These are phyloP conservation scores for Dryadomyces quercivorus DNA, from an alignment of 2,329 filamentous ascomycete genomes.

Conservation along the genomic window DNA sequence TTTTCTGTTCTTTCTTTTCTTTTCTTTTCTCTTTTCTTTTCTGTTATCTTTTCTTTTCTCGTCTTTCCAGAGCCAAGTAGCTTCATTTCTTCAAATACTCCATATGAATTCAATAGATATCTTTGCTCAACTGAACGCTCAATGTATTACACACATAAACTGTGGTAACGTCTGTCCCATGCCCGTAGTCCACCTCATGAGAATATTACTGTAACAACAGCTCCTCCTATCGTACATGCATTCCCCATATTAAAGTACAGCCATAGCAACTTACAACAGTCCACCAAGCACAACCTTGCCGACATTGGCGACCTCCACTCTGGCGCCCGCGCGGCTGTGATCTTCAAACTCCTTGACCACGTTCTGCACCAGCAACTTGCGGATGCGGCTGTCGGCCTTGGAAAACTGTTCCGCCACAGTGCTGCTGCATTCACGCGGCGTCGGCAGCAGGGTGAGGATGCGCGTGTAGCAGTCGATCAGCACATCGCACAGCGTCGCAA, in stretches of 20 bases:
- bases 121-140: too few relatives aligned
- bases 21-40: not conserved
- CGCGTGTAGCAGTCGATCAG: slow-evolving; percentile 84
- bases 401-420: slow-evolving; percentile 72
- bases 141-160: too few relatives aligned
- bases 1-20: not conserved
- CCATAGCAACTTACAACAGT: slow-evolving; percentile 43
- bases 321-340: slow-evolving; percentile 60
- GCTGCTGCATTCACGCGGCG: slow-evolving; percentile 58
- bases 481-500: slow-evolving; percentile 89
- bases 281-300: slow-evolving; percentile 84
- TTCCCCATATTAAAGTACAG: not conserved
- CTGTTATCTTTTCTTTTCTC: not conserved
- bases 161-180: not conserved
- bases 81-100: too few relatives aligned
- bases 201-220: too few relatives aligned
- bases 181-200: not conserved
- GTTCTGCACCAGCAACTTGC: slow-evolving; percentile 80
- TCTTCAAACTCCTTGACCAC: slow-evolving; percentile 92
- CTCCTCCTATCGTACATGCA: too few relatives aligned
- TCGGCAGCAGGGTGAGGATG: slow-evolving; percentile 63
- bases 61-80: not conserved
- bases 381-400: slow-evolving; percentile 75
- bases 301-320: slow-evolving; percentile 69
- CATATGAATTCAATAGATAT: too few relatives aligned